phyloP scores from a whole-genome alignment of 2,329 filamentous ascomycete species.

The Celoporthe dispersa region DNA sequence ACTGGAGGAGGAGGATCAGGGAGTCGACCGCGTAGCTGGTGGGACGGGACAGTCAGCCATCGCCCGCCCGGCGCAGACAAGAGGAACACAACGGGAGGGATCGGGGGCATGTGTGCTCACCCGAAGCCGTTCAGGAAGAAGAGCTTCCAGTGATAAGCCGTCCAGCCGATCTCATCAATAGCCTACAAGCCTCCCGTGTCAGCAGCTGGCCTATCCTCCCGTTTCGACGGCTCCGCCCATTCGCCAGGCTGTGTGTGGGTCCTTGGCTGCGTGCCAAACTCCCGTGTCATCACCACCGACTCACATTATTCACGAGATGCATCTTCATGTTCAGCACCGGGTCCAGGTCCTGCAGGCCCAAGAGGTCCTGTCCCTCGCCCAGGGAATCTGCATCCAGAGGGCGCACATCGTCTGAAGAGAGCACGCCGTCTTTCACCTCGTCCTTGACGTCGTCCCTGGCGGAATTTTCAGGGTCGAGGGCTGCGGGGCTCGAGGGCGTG shows the following conservation, averaged over 20 bases:
- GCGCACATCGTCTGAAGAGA: slow-evolving; percentile 8
- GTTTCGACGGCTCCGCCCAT: not conserved
- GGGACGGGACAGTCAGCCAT: too few species aligned
- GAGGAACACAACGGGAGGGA: too few species aligned
- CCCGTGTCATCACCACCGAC: not conserved
- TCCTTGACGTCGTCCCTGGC: not conserved
- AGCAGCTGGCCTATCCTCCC: slow-evolving; percentile 29
- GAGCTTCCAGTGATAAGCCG: slow-evolving; percentile 61
- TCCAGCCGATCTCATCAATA: slow-evolving; percentile 66
- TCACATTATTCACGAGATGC: slow-evolving; percentile 59
- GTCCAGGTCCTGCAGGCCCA: slow-evolving; percentile 55
- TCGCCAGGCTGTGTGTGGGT: too few species aligned
- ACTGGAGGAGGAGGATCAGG: slow-evolving; percentile 59
- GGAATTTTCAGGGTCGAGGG: slow-evolving; percentile 3
- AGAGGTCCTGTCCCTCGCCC: slow-evolving; percentile 43
- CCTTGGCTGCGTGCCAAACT: too few species aligned
- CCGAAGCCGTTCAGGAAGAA: slow-evolving; percentile 67
- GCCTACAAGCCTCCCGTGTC: slow-evolving; percentile 31
- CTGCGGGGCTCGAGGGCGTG: not conserved
- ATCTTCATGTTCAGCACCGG: slow-evolving; percentile 59
- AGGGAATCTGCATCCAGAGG: slow-evolving; percentile 18
- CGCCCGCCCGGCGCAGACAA: too few species aligned
- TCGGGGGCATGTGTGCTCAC: slow-evolving; percentile 38
- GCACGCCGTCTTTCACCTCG: not conserved
- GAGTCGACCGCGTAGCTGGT: slow-evolving; percentile 52